Percentiles rank a stretch among this genome's conserved stretches.
phyloP scores from a whole-genome alignment of 148 eudicot species.

The Mesembryanthemum crystallinum region DNA sequence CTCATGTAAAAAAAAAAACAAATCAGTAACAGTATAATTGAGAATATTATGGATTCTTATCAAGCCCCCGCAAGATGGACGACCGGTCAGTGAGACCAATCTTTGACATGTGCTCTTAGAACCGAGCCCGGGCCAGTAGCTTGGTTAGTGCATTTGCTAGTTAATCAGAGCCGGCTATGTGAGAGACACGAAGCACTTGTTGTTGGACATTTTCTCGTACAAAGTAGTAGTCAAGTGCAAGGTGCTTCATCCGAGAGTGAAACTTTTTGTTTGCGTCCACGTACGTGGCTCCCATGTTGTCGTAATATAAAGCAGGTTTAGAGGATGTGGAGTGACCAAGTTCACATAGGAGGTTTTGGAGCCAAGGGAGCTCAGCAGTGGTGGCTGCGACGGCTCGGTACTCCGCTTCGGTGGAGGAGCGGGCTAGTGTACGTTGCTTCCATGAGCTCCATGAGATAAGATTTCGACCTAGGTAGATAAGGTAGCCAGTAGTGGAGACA shows the following conservation, averaged over 20 bases:
- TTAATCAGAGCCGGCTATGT: background rate
- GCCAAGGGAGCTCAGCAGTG: background rate
- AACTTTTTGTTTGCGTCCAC: background rate
- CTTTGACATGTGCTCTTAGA: background rate
- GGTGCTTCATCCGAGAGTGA: background rate
- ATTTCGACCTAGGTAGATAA: background rate
- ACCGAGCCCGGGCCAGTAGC: background rate
- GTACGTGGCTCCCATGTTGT: background rate
- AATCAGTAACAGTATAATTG: no score
- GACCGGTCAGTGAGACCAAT: background rate
- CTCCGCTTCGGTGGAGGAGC: background rate
- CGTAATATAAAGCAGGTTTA: background rate
- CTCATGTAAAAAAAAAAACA: no score
- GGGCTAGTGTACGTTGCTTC: background rate
- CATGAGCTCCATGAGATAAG: background rate
- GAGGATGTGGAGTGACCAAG: background rate
- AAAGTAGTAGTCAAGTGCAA: background rate
- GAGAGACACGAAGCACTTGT: background rate
- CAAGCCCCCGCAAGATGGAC: conserved; percentile 11
- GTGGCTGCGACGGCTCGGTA: background rate
- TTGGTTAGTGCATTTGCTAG: background rate
- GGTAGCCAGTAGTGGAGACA: background rate
- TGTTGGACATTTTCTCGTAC: background rate
- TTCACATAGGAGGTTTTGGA: background rate
- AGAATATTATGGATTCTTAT: background rate